Conservation (phyloP, 2,329 filamentous ascomycete genomes). For the Monilinia fructigena region DNA sequence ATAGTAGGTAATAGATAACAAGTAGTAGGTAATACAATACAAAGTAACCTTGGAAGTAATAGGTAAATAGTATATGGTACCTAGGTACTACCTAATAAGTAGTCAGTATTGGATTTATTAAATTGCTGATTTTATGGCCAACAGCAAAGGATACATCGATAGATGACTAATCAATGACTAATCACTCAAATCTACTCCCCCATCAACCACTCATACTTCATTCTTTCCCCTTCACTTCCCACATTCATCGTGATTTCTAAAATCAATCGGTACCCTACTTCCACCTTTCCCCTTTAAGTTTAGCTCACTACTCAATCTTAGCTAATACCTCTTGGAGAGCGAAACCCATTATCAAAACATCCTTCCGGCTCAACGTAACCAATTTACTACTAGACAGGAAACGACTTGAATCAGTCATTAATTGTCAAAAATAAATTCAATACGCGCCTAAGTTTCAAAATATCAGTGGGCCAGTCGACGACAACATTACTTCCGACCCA, state of each 20-base stretch:
- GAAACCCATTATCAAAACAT: slow-evolving; percentile 5
- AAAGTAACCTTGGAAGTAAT: too few species aligned
- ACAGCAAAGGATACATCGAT: not conserved
- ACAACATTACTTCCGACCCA: not conserved
- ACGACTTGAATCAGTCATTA: slow-evolving; percentile 5
- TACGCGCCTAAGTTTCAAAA: not conserved
- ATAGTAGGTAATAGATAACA: too few species aligned
- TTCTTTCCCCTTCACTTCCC: not conserved
- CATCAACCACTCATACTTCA: not conserved
- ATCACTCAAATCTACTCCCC: too few species aligned
- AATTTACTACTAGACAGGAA: slow-evolving; percentile 3
- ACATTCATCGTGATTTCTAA: slow-evolving; percentile 8
- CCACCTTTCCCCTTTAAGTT: slow-evolving; percentile 10
- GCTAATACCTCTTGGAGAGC: slow-evolving; percentile 13
- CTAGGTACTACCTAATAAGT: too few species aligned
- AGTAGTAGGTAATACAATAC: too few species aligned
- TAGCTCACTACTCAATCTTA: not conserved
- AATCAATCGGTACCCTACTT: not conserved
- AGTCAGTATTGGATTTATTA: too few species aligned
- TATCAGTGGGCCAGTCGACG: not conserved
- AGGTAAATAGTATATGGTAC: too few species aligned
- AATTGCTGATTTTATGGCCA: too few species aligned
- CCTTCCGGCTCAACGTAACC: slow-evolving; percentile 11
- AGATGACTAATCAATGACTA: not conserved
- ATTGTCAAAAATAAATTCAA: slow-evolving; percentile 9